A percentile compares a stretch with the other conserved stretches of the same genome.
Conservation (phyloP, 805 yeast genomes). For the Candida succiphila region DNA sequence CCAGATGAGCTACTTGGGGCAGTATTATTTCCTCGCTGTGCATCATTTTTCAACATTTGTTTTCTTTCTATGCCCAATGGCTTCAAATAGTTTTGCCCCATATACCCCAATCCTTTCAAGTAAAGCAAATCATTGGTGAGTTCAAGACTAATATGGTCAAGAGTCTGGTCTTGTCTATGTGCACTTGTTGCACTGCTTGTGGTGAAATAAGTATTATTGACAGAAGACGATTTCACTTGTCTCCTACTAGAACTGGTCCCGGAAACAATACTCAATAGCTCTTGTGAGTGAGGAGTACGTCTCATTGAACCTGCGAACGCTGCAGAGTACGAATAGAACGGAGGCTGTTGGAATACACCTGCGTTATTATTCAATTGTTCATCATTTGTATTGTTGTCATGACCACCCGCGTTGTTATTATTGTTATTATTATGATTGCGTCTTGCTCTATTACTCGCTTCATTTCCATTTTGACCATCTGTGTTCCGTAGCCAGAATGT, state of each 20-base stretch:
- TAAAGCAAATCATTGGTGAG: slow-evolving; percentile 15
- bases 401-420: slow-evolving; percentile 14
- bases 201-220: too few species aligned
- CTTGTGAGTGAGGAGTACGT: slow-evolving; percentile 12
- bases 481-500: slow-evolving; percentile 38
- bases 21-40: slow-evolving; percentile 15
- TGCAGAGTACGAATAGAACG: slow-evolving; percentile 44
- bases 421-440: slow-evolving; percentile 2
- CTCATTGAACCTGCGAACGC: slow-evolving; percentile 27
- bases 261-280: slow-evolving; percentile 12
- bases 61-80: slow-evolving; percentile 54
- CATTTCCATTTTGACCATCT: slow-evolving; percentile 1
- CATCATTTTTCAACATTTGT: slow-evolving; percentile 33
- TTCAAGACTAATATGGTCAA: slow-evolving; percentile 12
- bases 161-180: slow-evolving; percentile 1
- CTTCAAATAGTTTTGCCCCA: slow-evolving; percentile 38
- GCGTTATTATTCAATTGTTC: slow-evolving; percentile 1
- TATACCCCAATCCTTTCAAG: slow-evolving; percentile 24
- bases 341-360: slow-evolving; percentile 26
- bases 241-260: too few species aligned
- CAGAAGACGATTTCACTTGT: too few species aligned
- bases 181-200: too few species aligned
- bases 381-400: slow-evolving; percentile 1
- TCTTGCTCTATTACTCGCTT: slow-evolving; percentile 1
- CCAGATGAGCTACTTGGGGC: too few species aligned